Evolutionary conservation across 495 filamentous ascomycete species (phyloP), one percentile per base, ranked within the genome.

Genomic region (Astrocystis sublimbata): DNA sequence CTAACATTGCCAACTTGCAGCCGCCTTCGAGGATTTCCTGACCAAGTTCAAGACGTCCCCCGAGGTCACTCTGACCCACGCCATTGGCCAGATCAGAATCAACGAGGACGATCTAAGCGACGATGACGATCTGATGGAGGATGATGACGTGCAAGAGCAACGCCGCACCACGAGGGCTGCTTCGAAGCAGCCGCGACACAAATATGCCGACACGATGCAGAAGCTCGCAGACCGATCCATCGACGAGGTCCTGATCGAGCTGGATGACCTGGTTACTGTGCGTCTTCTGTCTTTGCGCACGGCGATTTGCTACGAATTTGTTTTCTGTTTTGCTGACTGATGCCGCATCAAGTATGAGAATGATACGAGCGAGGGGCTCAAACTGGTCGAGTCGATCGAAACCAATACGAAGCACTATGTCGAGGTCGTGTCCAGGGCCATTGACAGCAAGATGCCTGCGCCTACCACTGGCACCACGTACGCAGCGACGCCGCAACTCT

Each of bases 61-160:
- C 7, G 78, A 87, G 52, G 88, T 92, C 68, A 84, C 84, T 4
- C 81, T 90, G 61, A 86, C 88, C 54, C 84, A 89, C 69, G 92
- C 91, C 17, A 77, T 98, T 33, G 85, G 90, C 62, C 88, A 90
- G 53, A 82, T 98, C 69, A 88, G 91, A 72, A 89, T 98, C 65
- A 89, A 93, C 74, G 92, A 88, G 59, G 89, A 93, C 78, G 87
- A 88, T 65, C 83, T 88, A n/a, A 93, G 90, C 76, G 92, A 97
- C 70, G 92, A 96, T 67, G 93, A 97, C 70, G 92, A 96, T 69
- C 91, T 96, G 75, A 91, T 96, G 89, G 90, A 97, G 75, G 86
- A 85, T 47, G 88, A 89, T 60, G 85, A 85, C 46, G 79, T 78
- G 13, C 81, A 79, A 36, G 76, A 76, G 55, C 78, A 66, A 64